These are phyloP conservation scores for Dryadomyces sulphureus DNA, from an alignment of 2,329 filamentous ascomycete genomes.

Conservation along the genomic window DNA sequence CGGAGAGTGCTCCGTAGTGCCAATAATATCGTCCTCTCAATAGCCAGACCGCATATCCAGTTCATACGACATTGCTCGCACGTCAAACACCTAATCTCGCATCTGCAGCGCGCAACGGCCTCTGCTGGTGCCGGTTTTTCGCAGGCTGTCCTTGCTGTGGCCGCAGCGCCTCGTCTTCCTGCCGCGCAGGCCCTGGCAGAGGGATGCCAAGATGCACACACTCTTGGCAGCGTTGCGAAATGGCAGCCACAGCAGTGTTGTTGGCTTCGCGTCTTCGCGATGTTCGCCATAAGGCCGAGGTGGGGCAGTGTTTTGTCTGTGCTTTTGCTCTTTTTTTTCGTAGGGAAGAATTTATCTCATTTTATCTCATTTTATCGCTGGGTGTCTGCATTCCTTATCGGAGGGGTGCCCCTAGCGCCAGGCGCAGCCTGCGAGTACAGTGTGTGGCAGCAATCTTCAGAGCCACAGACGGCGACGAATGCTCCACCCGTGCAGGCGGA, in stretches of 20 bases:
- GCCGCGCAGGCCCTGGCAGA: background rate
- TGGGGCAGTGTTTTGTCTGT: background rate
- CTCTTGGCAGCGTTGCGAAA: background rate
- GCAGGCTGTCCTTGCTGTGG: background rate
- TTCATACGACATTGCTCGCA: too few species aligned
- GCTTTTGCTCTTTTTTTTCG: background rate
- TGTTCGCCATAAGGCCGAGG: background rate
- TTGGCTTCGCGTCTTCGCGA: conserved; percentile 2
- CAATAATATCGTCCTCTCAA: too few species aligned
- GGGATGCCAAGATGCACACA: background rate
- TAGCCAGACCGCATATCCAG: too few species aligned
- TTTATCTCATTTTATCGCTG: too few species aligned
- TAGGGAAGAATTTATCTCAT: background rate
- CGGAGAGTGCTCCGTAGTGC: too few species aligned
- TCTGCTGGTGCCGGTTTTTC: too few species aligned
- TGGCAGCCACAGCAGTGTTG: background rate
- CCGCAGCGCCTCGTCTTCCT: background rate
- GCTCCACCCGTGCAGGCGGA: background rate
- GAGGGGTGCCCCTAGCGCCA: too few species aligned
- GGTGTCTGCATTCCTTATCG: too few species aligned
- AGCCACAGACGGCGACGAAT: background rate
- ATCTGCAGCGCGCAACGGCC: too few species aligned
- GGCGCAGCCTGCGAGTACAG: too few species aligned
- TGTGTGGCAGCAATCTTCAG: background rate
- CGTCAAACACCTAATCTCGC: too few species aligned